Evolutionary conservation across 805 yeast species (phyloP), one percentile per base, ranked within the genome.

Genomic region (Metschnikowia similis): DNA sequence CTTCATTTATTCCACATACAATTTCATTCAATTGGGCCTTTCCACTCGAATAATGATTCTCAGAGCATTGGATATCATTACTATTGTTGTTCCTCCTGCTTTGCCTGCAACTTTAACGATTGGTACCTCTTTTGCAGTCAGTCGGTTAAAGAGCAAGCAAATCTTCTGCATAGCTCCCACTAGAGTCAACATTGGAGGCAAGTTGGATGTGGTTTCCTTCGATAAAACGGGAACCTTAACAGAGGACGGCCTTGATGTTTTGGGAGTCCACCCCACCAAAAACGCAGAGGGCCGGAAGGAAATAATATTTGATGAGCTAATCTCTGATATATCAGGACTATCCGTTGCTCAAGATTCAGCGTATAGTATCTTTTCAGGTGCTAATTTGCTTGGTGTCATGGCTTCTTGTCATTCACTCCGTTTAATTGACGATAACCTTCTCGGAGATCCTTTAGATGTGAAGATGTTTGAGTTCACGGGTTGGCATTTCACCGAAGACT

Each of bases 81-180:
- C 99, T 0, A 90, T 94, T 64, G 99, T 94, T 6, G 97, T 94
- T 1, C 99, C 99, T 1, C 99, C 99, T 1, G 99, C 99, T 0
- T 75, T 94, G 41, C 99, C 99, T 0, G 99, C 99, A 0, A 94
- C 99, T 0, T 72, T 94, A 53, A 90, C 99, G 0, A 92, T 94
- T 52, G 99, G 99, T 16, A 91, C 97, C 0, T 89, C 92, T 56
- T 91, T 94, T 72, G 96, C 99, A 0, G 69, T 94, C 27, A 75
- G 82, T 30, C 76, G 98, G 53, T 72, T 94, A 54, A 83, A 89
- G 54, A 56, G 57, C 34, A 79, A 80, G 52, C 72, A 79, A 37
- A 84, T 95, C 1, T 94, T 84, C 59, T 94, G 99, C 66, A 92
- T 92, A 49, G 83, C 97, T 1, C 99, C 99, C 2, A 88, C 94